Evolutionary conservation across 1,139 yeast species (phyloP), one percentile per base, ranked within the genome.

Genomic region (Magnusiomyces magnusii): DNA sequence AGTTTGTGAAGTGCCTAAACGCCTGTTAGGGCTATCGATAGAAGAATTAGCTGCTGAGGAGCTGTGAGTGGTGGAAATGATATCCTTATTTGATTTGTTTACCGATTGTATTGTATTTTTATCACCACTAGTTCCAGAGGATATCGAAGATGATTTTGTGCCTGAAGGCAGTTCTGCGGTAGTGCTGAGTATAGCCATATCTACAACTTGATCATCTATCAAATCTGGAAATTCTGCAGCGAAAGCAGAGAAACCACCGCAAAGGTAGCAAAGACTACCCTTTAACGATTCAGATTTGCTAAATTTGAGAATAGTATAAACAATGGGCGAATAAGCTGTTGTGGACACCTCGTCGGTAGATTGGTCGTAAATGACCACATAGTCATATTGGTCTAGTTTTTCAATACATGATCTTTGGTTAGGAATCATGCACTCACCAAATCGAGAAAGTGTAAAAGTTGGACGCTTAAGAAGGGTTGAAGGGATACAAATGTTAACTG

Each of bases 401-500:
- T 67, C 65, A 1, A 79, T 61, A 10, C 59, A 64, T 41, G 59
- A 63, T 47, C 74, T 72, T 62, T 77, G 78, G 15, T 70, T 64
- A 1, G 73, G 70, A 21, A 75, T 71, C 69, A 85, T 77, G 47
- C 87, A 82, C 59, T 82, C 84, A 53, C 83, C 72, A 63, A 86
- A 80, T 64, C 85, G 73, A 59, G 75, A 64, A 57, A 87, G 73
- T 19, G 81, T 80, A 67, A 85, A 87, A 61, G 81, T 83, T 47
- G 81, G 77, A 62, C 96, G 79, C 68, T 86, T 86, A 63, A 89
- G 73, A 55, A 89, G 75, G 0, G 96, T 88, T 23, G 93, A 83
- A 1, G 96, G 96, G 28, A 88, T 75, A 67, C 92, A 86, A 42
- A 88, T 78, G 68, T 86, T 86, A 52, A 86, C 73, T 1, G 96